phyloP scores from a whole-genome alignment of 257 asterid genomes.

The Knoxia roxburghii region DNA sequence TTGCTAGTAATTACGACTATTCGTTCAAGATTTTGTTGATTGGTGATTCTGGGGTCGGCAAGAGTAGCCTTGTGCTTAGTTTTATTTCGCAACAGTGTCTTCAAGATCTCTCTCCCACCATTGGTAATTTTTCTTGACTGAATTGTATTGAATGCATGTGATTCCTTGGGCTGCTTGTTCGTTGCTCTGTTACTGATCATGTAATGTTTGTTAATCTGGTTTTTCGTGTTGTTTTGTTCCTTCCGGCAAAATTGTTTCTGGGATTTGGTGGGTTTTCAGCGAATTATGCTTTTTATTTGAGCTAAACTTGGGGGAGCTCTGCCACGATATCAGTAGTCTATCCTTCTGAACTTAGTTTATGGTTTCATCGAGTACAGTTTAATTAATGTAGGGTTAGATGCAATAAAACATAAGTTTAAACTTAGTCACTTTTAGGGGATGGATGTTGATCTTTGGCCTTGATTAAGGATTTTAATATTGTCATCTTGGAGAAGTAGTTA shows the following conservation, averaged over 20 bases:
- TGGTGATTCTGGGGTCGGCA: slow-evolving; percentile 89
- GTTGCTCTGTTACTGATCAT: background rate
- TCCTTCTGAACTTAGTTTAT: background rate
- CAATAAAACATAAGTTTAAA: background rate
- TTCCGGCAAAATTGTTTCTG: background rate
- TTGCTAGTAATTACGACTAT: slow-evolving; percentile 46
- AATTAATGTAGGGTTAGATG: too few species aligned
- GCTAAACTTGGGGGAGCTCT: background rate
- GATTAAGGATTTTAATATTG: background rate
- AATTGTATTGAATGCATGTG: background rate
- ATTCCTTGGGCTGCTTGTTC: background rate
- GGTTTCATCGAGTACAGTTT: background rate
- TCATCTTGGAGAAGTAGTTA: background rate
- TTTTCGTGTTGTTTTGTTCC: background rate
- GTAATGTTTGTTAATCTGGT: background rate
- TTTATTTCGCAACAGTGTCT: slow-evolving; percentile 56
- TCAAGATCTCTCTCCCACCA: slow-evolving; percentile 62
- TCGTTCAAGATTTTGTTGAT: slow-evolving; percentile 77
- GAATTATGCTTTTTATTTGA: background rate
- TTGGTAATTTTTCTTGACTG: slow-evolving; percentile 38
- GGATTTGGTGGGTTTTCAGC: background rate
- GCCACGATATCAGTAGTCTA: background rate
- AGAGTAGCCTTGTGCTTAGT: slow-evolving; percentile 73
- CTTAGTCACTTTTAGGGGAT: background rate
- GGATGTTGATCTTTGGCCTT: background rate